Evolutionary conservation across 1,284 basidiomycete genomes (phyloP).

Genomic region (Takashimella koratensis): DNA sequence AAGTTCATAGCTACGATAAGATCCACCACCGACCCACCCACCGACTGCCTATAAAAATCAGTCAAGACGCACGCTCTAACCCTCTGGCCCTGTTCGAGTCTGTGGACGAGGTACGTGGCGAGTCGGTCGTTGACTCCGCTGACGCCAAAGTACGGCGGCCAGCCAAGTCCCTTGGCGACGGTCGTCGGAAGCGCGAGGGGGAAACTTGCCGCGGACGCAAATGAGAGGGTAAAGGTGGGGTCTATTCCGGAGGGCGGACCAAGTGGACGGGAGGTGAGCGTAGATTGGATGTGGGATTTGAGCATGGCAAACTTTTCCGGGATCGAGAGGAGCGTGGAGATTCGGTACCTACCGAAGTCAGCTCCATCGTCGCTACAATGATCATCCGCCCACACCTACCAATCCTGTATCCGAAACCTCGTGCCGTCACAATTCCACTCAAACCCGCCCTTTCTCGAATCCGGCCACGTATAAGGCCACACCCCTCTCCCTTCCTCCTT

Average conservation of each 20-base stretch:
- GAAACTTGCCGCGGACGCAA: constrained; percentile 73
- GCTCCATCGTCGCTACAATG: background rate
- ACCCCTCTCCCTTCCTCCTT: constrained; percentile 61
- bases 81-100: constrained; percentile 15
- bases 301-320: constrained; percentile 66
- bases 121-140: constrained; percentile 76
- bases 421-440: constrained; percentile 60
- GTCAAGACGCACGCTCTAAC: constrained; percentile 32
- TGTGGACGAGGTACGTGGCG: constrained; percentile 63
- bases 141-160: constrained; percentile 67
- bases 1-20: constrained; percentile 34
- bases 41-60: constrained; percentile 40
- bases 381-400: constrained; percentile 54
- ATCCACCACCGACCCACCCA: constrained; percentile 21
- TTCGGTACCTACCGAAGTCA: constrained; percentile 72
- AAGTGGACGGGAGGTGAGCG: constrained; percentile 1
- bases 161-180: constrained; percentile 75
- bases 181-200: constrained; percentile 69
- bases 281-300: constrained; percentile 15
- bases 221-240: constrained; percentile 60
- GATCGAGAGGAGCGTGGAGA: constrained; percentile 69
- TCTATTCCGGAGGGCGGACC: constrained; percentile 1
- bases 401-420: constrained; percentile 71
- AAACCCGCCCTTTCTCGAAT: constrained; percentile 67
- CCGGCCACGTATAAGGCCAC: constrained; percentile 75